Evolutionary conservation across 2,329 filamentous ascomycete genomes (phyloP).

Genomic region (Ophiosphaerella korrae): DNA sequence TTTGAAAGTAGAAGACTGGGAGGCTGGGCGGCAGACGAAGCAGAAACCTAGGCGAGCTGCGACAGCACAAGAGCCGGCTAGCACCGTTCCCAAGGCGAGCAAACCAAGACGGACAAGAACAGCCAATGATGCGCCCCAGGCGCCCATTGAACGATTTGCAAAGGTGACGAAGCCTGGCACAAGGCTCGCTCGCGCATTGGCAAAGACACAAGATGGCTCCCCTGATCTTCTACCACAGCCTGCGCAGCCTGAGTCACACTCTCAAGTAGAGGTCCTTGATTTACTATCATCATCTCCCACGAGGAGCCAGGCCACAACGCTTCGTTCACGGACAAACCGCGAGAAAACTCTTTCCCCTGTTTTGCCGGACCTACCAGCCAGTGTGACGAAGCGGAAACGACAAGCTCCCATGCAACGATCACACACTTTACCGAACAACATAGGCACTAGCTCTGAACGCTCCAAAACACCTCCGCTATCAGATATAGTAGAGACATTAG

Average conservation of each 20-base stretch:
- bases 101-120: slow-evolving; percentile 30
- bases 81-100: slow-evolving; percentile 25
- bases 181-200: slow-evolving; percentile 19
- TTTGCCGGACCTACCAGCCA: slow-evolving; percentile 31
- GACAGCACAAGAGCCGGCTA: slow-evolving; percentile 25
- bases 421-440: slow-evolving; percentile 33
- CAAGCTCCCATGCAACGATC: slow-evolving; percentile 42
- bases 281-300: slow-evolving; percentile 39
- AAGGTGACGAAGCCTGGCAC: slow-evolving; percentile 45
- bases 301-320: slow-evolving; percentile 1
- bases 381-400: slow-evolving; percentile 36
- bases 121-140: slow-evolving; percentile 22
- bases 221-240: background rate
- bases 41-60: slow-evolving; percentile 28
- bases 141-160: slow-evolving; percentile 36
- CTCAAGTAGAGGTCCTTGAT: slow-evolving; percentile 23
- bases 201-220: slow-evolving; percentile 24
- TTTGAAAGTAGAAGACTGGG: slow-evolving; percentile 68
- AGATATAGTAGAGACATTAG: slow-evolving; percentile 33
- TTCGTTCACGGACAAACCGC: slow-evolving; percentile 3
- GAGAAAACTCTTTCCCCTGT: slow-evolving; percentile 27
- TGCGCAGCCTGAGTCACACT: slow-evolving; percentile 2
- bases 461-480: slow-evolving; percentile 22
- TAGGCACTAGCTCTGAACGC: slow-evolving; percentile 10
- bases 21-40: slow-evolving; percentile 46